Evolutionary conservation across 2,329 filamentous ascomycete species (phyloP).

Genomic region (Fusarium tupiense): DNA sequence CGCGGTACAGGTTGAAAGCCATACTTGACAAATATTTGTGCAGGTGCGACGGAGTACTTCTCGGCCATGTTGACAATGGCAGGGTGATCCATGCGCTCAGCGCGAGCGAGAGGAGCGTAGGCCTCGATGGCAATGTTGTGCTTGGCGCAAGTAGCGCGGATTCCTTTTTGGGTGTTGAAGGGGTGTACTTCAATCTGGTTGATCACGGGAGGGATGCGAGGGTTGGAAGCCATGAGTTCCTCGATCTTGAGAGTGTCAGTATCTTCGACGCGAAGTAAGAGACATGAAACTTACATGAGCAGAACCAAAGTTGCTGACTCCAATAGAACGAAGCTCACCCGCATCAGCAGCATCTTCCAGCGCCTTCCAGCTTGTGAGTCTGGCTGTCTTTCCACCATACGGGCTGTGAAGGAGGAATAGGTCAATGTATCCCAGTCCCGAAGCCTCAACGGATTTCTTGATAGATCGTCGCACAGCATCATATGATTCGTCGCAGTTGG

Average conservation of each 20-base stretch:
- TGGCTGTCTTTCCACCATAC: slow-evolving; percentile 74
- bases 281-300: slow-evolving; percentile 66
- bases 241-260: slow-evolving; percentile 60
- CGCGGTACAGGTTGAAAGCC: background rate
- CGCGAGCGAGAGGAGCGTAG: slow-evolving; percentile 80
- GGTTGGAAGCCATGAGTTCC: slow-evolving; percentile 72
- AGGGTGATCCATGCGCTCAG: slow-evolving; percentile 74
- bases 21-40: slow-evolving; percentile 74
- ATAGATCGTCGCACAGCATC: slow-evolving; percentile 74
- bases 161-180: slow-evolving; percentile 78
- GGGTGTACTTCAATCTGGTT: slow-evolving; percentile 88
- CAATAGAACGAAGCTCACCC: slow-evolving; percentile 75
- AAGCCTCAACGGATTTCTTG: slow-evolving; percentile 69
- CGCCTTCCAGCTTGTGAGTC: slow-evolving; percentile 79
- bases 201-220: slow-evolving; percentile 71
- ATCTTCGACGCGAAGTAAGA: accelerated
- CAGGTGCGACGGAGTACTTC: slow-evolving; percentile 76
- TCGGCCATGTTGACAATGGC: slow-evolving; percentile 68
- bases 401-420: slow-evolving; percentile 83
- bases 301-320: slow-evolving; percentile 82
- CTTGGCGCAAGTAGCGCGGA: slow-evolving; percentile 72
- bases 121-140: slow-evolving; percentile 79
- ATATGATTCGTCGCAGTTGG: slow-evolving; percentile 71
- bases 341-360: slow-evolving; percentile 79
- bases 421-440: slow-evolving; percentile 79